Percentiles rank a stretch among this genome's conserved stretches.
Evolutionary conservation across 2,329 filamentous ascomycete species (phyloP).

Genomic region (Cordyceps tenuipes): DNA sequence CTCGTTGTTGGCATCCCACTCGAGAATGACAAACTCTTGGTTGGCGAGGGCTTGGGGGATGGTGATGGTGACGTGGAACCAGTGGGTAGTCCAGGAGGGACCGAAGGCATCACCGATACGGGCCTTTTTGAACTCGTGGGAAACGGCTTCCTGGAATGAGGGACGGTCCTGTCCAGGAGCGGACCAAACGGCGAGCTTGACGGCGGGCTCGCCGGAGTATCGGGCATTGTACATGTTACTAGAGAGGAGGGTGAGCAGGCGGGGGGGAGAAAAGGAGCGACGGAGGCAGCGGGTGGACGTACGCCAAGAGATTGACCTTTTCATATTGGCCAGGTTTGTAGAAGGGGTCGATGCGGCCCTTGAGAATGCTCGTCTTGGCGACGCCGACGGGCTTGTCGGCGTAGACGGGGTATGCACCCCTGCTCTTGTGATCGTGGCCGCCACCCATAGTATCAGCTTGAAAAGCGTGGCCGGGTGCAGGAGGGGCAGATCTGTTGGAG

Average conservation of each 20-base stretch:
- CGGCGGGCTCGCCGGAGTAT: slow-evolving; percentile 59
- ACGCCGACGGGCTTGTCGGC: slow-evolving; percentile 56
- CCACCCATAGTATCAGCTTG: slow-evolving; percentile 42
- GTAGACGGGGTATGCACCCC: slow-evolving; percentile 43
- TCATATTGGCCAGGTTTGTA: slow-evolving; percentile 72
- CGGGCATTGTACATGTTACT: slow-evolving; percentile 33
- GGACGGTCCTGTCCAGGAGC: slow-evolving; percentile 73
- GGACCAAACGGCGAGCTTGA: slow-evolving; percentile 80
- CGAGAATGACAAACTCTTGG: slow-evolving; percentile 82
- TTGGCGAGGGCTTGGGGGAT: slow-evolving; percentile 64
- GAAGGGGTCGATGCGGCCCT: slow-evolving; percentile 73
- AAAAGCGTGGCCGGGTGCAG: slow-evolving; percentile 22
- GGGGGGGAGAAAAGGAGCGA: slow-evolving; percentile 10
- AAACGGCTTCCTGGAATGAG: slow-evolving; percentile 74
- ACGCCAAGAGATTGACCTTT: slow-evolving; percentile 65
- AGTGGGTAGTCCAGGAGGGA: slow-evolving; percentile 95
- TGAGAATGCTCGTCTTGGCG: slow-evolving; percentile 78
- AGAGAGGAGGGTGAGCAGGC: slow-evolving; percentile 14
- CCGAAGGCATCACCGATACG: slow-evolving; percentile 74
- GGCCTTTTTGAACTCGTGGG: slow-evolving; percentile 66
- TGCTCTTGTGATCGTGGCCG: slow-evolving; percentile 34
- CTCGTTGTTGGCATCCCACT: slow-evolving; percentile 94
- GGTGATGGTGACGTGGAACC: slow-evolving; percentile 79
- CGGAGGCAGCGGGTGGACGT: slow-evolving; percentile 22
- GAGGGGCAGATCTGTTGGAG: slow-evolving; percentile 30